Base-by-base conservation (phyloP, 192 early-diverging fungal species). In the Dissophora ornata region DNA sequence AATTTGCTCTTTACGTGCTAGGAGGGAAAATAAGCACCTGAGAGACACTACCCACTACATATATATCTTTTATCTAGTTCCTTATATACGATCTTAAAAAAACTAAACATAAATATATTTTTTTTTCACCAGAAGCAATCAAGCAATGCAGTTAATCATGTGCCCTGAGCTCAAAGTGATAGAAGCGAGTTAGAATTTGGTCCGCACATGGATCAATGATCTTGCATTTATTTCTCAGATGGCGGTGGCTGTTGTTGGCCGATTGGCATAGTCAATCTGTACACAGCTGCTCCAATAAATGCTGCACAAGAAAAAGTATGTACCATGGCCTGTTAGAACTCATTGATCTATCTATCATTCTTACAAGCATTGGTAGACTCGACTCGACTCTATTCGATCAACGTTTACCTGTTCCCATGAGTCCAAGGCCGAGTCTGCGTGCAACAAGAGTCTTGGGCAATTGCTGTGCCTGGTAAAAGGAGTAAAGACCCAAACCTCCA, bases 381-480 rank as follows among this genome's bases (percentile, higher is more conserved):
- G n/a, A n/a, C n/a, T n/a, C n/a, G n/a, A n/a, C n/a, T n/a, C n/a
- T n/a, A n/a, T n/a, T n/a, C n/a, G n/a, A n/a, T n/a, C n/a, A n/a
- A n/a, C n/a, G n/a, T n/a, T 32, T 71, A 64, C 69, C 69, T 25
- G 73, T 56, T 44, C 73, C 73, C 63, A 77, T 57, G 52, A 62
- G 57, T 32, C 52, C 53, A 7, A 67, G 58, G 16, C 64, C 64
- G 13, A 77, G 42, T 45, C 73, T 47, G 2, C 64, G 57, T 1
- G 73, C 24, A 10, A 67, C 59, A 0, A 57, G 58, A 16, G 22
- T 67, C 50, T 62, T 67, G n/a, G 73, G 73, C 36, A 77, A n/a
- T 62, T 67, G 57, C 16, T 66, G 49, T 0, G 73, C 73, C n/a
- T 77, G 64, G 29, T 77, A 77, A 29, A 67, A 77, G 4, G 73